phyloP scores from a whole-genome alignment of 306 rosid species.

The Prunus kanzakura region DNA sequence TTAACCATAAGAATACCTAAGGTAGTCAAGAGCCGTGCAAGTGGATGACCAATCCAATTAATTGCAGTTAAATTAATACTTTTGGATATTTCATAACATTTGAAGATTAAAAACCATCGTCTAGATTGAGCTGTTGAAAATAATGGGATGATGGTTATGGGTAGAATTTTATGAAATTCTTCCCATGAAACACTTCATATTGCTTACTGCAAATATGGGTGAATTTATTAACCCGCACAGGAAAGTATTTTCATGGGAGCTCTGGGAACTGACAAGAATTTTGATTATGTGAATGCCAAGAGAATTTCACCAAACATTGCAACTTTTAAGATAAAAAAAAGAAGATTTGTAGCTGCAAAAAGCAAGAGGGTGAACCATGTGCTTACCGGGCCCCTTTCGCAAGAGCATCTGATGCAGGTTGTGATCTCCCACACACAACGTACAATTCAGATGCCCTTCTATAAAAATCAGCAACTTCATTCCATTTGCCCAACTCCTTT shows the following conservation, averaged over 20 bases:
- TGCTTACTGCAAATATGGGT: background rate
- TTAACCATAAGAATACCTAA: background rate
- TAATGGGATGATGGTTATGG: no score
- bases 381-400: constrained; percentile 90
- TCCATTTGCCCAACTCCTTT: constrained; percentile 76
- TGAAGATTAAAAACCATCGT: background rate
- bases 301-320: no score
- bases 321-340: background rate
- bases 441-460: constrained; percentile 85
- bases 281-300: background rate
- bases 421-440: constrained; percentile 75
- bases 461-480: constrained; percentile 79
- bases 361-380: background rate
- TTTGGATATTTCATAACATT: background rate
- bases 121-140: background rate
- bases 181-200: background rate
- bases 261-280: background rate
- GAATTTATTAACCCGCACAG: background rate
- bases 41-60: background rate
- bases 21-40: background rate
- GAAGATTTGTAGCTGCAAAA: background rate
- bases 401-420: constrained; percentile 94
- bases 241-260: background rate
- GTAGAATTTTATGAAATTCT: background rate
- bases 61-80: background rate